Base-by-base conservation (phyloP, 441 rosid species). In the Aleurites moluccanus region DNA sequence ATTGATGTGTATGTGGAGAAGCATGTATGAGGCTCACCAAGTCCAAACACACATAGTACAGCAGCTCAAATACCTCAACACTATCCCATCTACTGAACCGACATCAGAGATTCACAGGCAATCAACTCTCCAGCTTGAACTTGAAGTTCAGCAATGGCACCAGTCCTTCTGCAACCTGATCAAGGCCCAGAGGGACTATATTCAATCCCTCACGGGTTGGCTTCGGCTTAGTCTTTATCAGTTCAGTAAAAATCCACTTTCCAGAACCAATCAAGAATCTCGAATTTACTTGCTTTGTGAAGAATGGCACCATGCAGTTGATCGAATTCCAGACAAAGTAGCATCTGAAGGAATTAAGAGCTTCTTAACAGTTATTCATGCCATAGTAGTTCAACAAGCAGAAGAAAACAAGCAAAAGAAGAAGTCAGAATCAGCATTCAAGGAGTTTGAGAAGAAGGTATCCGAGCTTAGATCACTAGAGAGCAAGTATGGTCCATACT, bases 11-110 rank as follows among this genome's bases (percentile, higher is more conserved):
- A 94, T 94, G 99, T 94, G 98, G 98, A 94, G 96, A 86, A 86
- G 93, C 88, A 94, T 90, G 99, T 94, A 94, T 42, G 97, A 94
- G 86, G 88, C 91, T 73, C 99, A 94, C 77, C 99, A 92, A 75
- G 99, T 91, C 77, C 98, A 94, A 73, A 90, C 88, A 0, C 98
- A 91, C 84, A 94, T 94, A 28, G 97, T 90, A 76, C 93, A 91
- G 83, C 98, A 94, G 86, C 97, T 94, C 67, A 92, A 90, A 82
- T 92, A 91, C 82, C 86, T 92, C 62, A 94, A 91, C 80, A 83
- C 90, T 23, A 79, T 91, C 38, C 98, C 98, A 44, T 92, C 98
- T 27, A 79, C 85, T 1, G 96, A 91, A 75, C 87, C 97, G 2
- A 91, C 97, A 0, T 89, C 98, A 0, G 97, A 91, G 88, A 91